Evolutionary conservation across 345 rosid genomes (phyloP).

Genomic region (Aethionema arabicum): DNA sequence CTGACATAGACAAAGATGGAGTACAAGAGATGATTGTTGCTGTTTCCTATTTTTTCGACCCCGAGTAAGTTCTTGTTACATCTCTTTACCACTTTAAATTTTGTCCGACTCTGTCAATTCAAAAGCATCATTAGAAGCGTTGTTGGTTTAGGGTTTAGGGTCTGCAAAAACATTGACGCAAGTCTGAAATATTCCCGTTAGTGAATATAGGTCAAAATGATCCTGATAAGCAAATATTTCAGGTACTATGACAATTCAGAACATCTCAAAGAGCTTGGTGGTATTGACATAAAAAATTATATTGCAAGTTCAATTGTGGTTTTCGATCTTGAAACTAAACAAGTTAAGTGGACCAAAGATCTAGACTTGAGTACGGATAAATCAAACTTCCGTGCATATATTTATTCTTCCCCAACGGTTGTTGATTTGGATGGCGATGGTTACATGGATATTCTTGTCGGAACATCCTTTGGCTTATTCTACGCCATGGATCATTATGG

Average conservation of each 20-base stretch:
- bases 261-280: constrained; percentile 84
- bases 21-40: constrained; percentile 91
- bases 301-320: constrained; percentile 88
- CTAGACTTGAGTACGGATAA: constrained; percentile 85
- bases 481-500: constrained; percentile 97
- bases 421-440: constrained; percentile 99
- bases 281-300: constrained; percentile 82
- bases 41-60: constrained; percentile 96
- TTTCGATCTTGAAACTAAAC: constrained; percentile 96
- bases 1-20: constrained; percentile 97
- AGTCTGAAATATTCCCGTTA: background rate
- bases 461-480: constrained; percentile 94
- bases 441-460: constrained; percentile 91
- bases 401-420: constrained; percentile 92
- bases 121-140: constrained; percentile 16
- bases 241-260: constrained; percentile 97
- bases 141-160: background rate
- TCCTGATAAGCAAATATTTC: constrained; percentile 16
- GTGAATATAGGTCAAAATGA: constrained; percentile 16
- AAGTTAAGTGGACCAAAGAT: constrained; percentile 84
- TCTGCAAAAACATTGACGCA: constrained; percentile 20
- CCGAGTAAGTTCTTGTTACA: constrained; percentile 63
- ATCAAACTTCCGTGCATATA: constrained; percentile 71
- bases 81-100: constrained; percentile 13
- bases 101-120: constrained; percentile 9